Evolutionary conservation across 2,329 filamentous ascomycete genomes (phyloP).

Genomic region (Penicillium nordicum): DNA sequence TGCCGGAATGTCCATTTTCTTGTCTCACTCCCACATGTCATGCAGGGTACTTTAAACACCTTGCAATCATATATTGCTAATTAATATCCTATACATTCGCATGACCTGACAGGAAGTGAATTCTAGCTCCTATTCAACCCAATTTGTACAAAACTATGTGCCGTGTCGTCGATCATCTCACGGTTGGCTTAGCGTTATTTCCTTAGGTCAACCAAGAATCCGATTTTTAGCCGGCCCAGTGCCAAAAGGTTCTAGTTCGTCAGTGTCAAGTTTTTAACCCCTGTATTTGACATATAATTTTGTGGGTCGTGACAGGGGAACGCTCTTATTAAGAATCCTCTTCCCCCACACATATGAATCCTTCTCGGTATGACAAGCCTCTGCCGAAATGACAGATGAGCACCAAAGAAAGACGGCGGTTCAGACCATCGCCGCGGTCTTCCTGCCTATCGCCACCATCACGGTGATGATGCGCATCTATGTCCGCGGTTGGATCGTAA

Average conservation of each 20-base stretch:
- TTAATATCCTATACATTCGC: not conserved
- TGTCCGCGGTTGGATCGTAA: slow-evolving; percentile 30
- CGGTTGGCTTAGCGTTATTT: not conserved
- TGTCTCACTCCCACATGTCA: not conserved
- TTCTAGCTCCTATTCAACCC: not conserved
- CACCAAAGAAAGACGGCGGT: slow-evolving; percentile 25
- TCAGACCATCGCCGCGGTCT: slow-evolving; percentile 25
- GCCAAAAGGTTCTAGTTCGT: not conserved
- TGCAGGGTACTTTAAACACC: not conserved
- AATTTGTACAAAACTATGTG: not conserved
- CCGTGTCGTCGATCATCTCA: not conserved
- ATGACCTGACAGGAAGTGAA: not conserved
- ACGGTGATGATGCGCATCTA: slow-evolving; percentile 32
- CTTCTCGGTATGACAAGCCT: not conserved
- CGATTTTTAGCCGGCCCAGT: not conserved
- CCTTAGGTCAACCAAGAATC: not conserved
- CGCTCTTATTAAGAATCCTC: slow-evolving; percentile 2
- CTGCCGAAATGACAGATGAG: slow-evolving; percentile 15
- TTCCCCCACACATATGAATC: not conserved
- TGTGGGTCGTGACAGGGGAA: not conserved
- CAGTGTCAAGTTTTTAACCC: not conserved
- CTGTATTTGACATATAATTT: not conserved
- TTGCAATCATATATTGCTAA: not conserved
- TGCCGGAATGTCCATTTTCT: not conserved
- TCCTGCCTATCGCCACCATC: slow-evolving; percentile 27